phyloP scores from a whole-genome alignment of 345 rosid genomes.

The Lumnitzera racemosa region DNA sequence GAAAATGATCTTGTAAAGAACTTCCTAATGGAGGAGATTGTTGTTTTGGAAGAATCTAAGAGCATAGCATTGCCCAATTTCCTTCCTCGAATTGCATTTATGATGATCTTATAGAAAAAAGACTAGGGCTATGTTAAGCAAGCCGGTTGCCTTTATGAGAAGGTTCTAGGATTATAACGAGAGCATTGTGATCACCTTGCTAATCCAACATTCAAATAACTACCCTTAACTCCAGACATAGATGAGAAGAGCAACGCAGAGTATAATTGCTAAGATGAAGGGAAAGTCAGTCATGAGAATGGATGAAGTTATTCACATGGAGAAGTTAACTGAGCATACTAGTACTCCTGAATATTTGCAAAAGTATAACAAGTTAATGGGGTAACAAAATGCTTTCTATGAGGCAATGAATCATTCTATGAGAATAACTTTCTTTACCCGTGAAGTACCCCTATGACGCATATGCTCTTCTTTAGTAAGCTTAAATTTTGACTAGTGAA shows the following conservation, averaged over 20 bases:
- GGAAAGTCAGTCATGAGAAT: slow-evolving; percentile 22
- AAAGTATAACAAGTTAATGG: slow-evolving; percentile 18
- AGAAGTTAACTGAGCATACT: slow-evolving; percentile 29
- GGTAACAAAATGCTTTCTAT: slow-evolving; percentile 2
- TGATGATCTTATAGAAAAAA: slow-evolving; percentile 12
- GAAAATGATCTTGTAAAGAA: slow-evolving; percentile 3
- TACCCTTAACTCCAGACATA: slow-evolving; percentile 17
- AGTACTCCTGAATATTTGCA: slow-evolving; percentile 20
- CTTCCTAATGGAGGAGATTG: slow-evolving; percentile 22
- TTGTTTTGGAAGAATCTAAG: slow-evolving; percentile 20
- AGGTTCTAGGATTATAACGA: slow-evolving; percentile 21
- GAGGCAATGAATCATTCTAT: background rate
- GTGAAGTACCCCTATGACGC: too few species aligned
- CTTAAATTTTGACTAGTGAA: too few species aligned
- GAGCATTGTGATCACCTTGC: slow-evolving; percentile 7
- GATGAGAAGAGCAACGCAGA: slow-evolving; percentile 15
- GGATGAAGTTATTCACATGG: slow-evolving; percentile 23
- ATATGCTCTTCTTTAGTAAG: too few species aligned
- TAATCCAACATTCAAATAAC: slow-evolving; percentile 10
- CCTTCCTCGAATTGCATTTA: slow-evolving; percentile 23
- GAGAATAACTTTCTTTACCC: too few species aligned
- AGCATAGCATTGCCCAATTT: slow-evolving; percentile 31
- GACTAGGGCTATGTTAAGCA: slow-evolving; percentile 8
- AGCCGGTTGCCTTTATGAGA: slow-evolving; percentile 10
- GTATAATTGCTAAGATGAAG: slow-evolving; percentile 18